A percentile compares a stretch with the other conserved stretches of the same genome.
These are phyloP conservation scores for Scutellaria galericulata DNA, from an alignment of 257 asterid genomes.

Conservation along the genomic window DNA sequence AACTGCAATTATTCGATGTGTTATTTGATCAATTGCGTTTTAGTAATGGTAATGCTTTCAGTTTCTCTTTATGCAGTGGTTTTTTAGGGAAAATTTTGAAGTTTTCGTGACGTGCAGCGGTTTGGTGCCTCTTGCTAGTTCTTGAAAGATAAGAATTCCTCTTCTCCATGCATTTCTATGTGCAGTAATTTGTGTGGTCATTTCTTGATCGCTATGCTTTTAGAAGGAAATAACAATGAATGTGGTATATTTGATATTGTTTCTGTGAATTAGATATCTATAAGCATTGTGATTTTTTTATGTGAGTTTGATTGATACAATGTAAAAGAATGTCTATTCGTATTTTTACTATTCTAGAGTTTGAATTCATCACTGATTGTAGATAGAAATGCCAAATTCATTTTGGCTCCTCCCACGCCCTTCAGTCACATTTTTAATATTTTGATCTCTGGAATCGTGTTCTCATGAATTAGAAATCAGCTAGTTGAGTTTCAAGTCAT, in stretches of 20 bases:
- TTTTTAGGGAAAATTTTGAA: constrained; percentile 2
- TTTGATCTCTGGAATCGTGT: background rate
- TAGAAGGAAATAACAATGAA: background rate
- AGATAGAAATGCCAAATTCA: background rate
- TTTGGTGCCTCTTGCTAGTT: constrained; percentile 1
- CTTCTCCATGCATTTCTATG: background rate
- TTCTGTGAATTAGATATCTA: background rate
- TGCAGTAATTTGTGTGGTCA: background rate
- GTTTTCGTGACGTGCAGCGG: constrained; percentile 28
- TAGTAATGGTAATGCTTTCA: constrained; percentile 22
- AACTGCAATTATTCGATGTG: background rate
- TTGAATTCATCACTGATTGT: background rate
- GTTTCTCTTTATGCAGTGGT: constrained; percentile 17
- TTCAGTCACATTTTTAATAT: background rate
- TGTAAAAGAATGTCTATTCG: background rate
- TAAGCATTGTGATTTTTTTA: background rate
- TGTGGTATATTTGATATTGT: background rate
- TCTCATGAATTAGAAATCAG: background rate
- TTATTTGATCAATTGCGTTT: constrained; percentile 1
- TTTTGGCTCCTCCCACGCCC: background rate
- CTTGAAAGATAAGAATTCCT: constrained; percentile 19
- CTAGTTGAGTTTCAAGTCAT: constrained; percentile 6
- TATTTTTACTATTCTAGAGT: background rate
- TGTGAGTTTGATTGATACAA: constrained; percentile 22
- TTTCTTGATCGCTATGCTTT: background rate